A percentile compares a stretch with the other conserved stretches of the same genome.
Evolutionary conservation across 352 stramenopile species (phyloP).

Genomic region (Pythium aquatile): DNA sequence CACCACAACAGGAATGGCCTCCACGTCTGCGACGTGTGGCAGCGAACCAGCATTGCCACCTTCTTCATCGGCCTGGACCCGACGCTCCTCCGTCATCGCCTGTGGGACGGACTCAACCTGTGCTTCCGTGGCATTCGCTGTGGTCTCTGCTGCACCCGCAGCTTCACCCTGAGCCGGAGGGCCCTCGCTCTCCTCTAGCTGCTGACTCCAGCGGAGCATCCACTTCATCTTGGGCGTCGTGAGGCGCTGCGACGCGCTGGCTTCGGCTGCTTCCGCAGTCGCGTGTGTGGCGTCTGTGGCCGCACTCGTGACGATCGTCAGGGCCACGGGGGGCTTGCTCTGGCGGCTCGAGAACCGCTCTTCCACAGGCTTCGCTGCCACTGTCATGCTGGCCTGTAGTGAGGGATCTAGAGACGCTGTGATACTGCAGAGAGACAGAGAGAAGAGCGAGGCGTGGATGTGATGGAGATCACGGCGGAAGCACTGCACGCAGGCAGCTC

Average conservation of each 20-base stretch:
- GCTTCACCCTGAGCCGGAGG: constrained; percentile 26
- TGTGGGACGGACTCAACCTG: neutral
- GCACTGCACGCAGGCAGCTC: neutral
- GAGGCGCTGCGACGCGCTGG: constrained; percentile 18
- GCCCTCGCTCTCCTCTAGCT: constrained; percentile 38
- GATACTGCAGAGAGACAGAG: too few relatives aligned
- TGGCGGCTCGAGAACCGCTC: neutral
- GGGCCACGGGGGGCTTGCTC: neutral
- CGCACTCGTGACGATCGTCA: neutral
- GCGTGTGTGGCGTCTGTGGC: neutral
- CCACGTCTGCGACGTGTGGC: neutral
- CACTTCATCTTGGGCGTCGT: constrained; percentile 78
- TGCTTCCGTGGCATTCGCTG: neutral
- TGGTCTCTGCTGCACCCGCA: neutral
- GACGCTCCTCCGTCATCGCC: neutral
- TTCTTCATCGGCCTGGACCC: constrained; percentile 4
- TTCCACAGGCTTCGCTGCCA: neutral
- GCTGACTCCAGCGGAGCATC: constrained; percentile 69
- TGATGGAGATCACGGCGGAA: neutral
- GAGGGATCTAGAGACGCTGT: neutral
- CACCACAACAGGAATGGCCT: neutral
- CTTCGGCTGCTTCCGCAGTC: constrained; percentile 14
- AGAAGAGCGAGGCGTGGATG: too few relatives aligned
- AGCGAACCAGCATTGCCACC: too few relatives aligned
- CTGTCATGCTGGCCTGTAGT: neutral